A percentile compares a stretch with the other conserved stretches of the same genome.
phyloP scores from a whole-genome alignment of 352 stramenopile genomes.

The Globisporangium parvum region DNA sequence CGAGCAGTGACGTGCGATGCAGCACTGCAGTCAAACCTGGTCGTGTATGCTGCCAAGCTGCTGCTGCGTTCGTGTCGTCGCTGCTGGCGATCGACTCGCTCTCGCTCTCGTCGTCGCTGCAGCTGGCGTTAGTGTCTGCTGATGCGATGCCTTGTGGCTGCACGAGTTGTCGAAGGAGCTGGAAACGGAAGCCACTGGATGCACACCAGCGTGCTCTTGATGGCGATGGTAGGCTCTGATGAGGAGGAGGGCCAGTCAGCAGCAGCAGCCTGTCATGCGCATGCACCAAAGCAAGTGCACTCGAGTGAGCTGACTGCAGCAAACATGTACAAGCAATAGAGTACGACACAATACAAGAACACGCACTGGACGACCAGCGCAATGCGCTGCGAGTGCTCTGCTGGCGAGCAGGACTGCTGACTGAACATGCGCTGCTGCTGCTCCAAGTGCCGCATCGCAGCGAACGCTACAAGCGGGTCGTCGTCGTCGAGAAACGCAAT shows the following conservation, averaged over 20 bases:
- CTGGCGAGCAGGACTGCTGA: background rate
- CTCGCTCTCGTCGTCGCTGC: background rate
- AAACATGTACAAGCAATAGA: background rate
- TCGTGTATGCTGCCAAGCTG: background rate
- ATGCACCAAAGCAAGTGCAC: background rate
- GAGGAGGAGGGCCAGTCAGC: background rate
- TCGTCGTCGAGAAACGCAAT: constrained; percentile 16
- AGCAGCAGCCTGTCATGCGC: constrained; percentile 6
- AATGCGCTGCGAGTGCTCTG: background rate
- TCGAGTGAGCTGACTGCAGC: background rate
- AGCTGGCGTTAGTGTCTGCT: constrained; percentile 7
- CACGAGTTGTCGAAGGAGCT: constrained; percentile 42
- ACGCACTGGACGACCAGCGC: constrained; percentile 10
- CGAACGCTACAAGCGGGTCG: constrained; percentile 39
- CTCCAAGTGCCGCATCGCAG: constrained; percentile 31
- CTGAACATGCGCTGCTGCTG: background rate
- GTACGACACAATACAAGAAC: background rate
- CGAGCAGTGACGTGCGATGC: background rate
- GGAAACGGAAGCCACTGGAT: constrained; percentile 36
- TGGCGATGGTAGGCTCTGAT: background rate
- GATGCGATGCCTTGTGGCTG: background rate
- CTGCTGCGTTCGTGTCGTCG: background rate
- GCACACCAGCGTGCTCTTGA: background rate
- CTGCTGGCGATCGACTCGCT: background rate
- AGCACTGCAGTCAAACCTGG: constrained; percentile 2